A percentile compares a stretch with the other conserved stretches of the same genome.
Conservation (phyloP, 2,329 filamentous ascomycete species). For the Aspergillus alliaceus region DNA sequence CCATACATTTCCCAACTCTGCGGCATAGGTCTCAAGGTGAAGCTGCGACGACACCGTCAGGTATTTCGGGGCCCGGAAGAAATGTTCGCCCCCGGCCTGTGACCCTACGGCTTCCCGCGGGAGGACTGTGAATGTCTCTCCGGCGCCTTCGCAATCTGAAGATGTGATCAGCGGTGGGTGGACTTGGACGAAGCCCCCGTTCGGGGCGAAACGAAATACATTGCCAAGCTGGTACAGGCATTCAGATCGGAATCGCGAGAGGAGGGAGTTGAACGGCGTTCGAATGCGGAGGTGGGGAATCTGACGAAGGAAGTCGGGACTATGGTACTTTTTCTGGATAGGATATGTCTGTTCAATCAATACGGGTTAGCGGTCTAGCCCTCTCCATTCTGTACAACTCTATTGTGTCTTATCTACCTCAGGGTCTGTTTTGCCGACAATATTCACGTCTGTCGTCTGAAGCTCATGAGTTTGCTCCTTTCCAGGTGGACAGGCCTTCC, state of each 20-base stretch:
- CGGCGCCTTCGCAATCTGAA: conserved; percentile 94
- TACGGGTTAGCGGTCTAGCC: neutral
- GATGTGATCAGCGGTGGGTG: conserved; percentile 95
- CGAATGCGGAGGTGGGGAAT: conserved; percentile 84
- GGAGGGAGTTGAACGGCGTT: conserved; percentile 74
- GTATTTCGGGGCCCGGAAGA: conserved; percentile 88
- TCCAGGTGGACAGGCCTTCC: conserved; percentile 68
- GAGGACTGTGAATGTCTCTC: conserved; percentile 80
- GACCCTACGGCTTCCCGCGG: conserved; percentile 39
- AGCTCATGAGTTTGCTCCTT: conserved; percentile 77
- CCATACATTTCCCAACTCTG: conserved; percentile 89
- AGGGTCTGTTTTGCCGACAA: conserved; percentile 77
- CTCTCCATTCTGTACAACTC: neutral
- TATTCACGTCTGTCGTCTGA: conserved; percentile 65
- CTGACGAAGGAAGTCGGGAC: conserved; percentile 80
- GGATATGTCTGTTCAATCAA: conserved; percentile 68
- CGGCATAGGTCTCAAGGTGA: conserved; percentile 87
- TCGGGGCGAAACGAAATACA: conserved; percentile 67
- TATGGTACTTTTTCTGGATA: conserved; percentile 95
- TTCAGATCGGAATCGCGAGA: conserved; percentile 81
- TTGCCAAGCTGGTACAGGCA: conserved; percentile 69
- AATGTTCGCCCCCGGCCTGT: conserved; percentile 51
- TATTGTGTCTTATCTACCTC: conserved; percentile 56
- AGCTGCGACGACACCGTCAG: conserved; percentile 93
- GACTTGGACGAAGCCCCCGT: conserved; percentile 64